These are phyloP conservation scores for Lolium perenne DNA, from an alignment of 176 grass and related monocot genomes.

Conservation along the genomic window DNA sequence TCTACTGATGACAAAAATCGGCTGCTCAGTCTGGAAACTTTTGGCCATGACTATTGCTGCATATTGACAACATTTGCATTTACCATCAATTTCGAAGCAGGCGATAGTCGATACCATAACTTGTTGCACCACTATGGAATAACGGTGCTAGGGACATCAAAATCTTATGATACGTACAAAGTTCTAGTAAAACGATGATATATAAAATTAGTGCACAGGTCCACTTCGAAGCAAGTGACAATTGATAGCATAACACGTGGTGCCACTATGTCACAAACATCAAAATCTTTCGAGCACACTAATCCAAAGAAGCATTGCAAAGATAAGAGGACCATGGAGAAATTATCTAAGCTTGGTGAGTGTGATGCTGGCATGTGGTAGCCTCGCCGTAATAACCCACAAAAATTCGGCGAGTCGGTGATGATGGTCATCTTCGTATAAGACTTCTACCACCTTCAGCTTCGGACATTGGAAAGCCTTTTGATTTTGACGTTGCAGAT, in stretches of 20 bases:
- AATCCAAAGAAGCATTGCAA: background rate
- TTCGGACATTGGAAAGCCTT: conserved; percentile 15
- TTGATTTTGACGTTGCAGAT: background rate
- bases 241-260: background rate
- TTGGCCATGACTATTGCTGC: too few species aligned
- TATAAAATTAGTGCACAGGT: background rate
- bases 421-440: background rate
- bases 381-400: conserved; percentile 28
- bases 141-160: background rate
- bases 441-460: conserved; percentile 34
- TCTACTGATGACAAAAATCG: too few species aligned
- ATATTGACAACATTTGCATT: too few species aligned
- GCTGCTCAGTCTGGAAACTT: too few species aligned
- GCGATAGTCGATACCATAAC: background rate
- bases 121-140: background rate
- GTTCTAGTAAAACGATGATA: too few species aligned
- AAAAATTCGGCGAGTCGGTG: conserved; percentile 22
- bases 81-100: background rate
- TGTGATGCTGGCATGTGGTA: conserved; percentile 22
- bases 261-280: background rate
- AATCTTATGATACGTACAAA: background rate
- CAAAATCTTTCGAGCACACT: background rate
- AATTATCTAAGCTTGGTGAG: conserved; percentile 6
- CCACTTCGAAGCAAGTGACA: background rate
- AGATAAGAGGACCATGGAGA: background rate